A percentile compares a stretch with the other conserved stretches of the same genome.
Conservation (phyloP, 441 rosid genomes). For the Daphne laureola region DNA sequence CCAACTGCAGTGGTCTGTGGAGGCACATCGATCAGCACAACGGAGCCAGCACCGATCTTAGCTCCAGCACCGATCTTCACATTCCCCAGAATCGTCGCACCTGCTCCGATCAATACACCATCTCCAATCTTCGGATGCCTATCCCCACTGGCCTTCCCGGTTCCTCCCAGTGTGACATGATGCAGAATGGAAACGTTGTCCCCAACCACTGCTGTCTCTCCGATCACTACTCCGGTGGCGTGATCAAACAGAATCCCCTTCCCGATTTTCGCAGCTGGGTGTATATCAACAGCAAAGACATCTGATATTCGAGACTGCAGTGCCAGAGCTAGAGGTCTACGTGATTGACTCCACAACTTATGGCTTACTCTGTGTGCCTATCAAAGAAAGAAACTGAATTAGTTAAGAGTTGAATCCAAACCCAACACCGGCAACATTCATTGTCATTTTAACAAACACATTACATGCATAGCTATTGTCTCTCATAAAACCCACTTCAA, state of each 20-base stretch:
- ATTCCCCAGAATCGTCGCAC: slow-evolving; percentile 82
- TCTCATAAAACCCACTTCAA: no score
- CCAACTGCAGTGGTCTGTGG: slow-evolving; percentile 77
- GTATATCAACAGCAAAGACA: slow-evolving; percentile 87
- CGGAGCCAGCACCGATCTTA: slow-evolving; percentile 89
- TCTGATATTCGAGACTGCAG: slow-evolving; percentile 83
- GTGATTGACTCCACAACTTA: slow-evolving; percentile 65
- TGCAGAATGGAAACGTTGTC: slow-evolving; percentile 89
- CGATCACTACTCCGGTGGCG: slow-evolving; percentile 82
- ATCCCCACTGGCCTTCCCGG: slow-evolving; percentile 69
- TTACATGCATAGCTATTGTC: no score
- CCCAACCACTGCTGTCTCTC: slow-evolving; percentile 87
- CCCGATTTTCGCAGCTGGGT: slow-evolving; percentile 87
- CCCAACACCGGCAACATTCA: neutral
- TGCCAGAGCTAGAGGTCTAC: slow-evolving; percentile 78
- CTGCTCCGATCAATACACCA: slow-evolving; percentile 89
- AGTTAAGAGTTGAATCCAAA: neutral
- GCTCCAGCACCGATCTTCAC: slow-evolving; percentile 84
- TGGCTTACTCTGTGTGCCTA: slow-evolving; percentile 91
- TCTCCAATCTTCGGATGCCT: slow-evolving; percentile 94
- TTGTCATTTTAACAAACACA: no score
- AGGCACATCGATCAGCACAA: slow-evolving; percentile 79
- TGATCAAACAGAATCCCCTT: slow-evolving; percentile 86
- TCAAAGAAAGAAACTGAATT: neutral
- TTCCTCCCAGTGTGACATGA: slow-evolving; percentile 89